Conservation (phyloP, 768 basidiomycete genomes). For the Russula abietina region DNA sequence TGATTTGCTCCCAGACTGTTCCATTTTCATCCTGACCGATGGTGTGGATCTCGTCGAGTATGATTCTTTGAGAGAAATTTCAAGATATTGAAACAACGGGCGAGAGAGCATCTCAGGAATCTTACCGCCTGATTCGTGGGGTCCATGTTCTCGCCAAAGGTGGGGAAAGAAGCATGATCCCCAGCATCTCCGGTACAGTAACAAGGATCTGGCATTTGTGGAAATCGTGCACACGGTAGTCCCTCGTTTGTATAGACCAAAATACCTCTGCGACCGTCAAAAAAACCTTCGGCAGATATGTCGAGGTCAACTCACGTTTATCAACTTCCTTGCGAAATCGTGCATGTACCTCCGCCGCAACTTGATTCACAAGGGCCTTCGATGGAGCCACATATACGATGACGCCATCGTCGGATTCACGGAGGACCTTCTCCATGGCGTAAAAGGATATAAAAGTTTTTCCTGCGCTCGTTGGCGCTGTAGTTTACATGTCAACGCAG, state of each 20-base stretch:
- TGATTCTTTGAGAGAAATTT: conserved; percentile 40
- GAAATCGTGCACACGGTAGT: conserved; percentile 53
- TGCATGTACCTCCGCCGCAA: conserved; percentile 66
- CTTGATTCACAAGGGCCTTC: too few species aligned
- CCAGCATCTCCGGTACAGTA: too few species aligned
- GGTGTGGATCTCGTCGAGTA: conserved; percentile 62
- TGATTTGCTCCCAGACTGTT: conserved; percentile 69
- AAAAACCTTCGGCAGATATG: not conserved
- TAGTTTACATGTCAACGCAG: not conserved
- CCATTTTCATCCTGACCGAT: conserved; percentile 68
- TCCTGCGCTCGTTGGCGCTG: conserved; percentile 66
- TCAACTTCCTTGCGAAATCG: conserved; percentile 54
- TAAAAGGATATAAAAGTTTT: conserved; percentile 77
- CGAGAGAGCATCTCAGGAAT: not conserved
- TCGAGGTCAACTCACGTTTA: conserved; percentile 35
- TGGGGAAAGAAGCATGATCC: conserved; percentile 65
- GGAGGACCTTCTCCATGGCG: too few species aligned
- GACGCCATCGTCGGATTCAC: conserved; percentile 58
- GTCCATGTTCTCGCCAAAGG: conserved; percentile 56
- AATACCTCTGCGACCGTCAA: conserved; percentile 40
- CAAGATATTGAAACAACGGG: not conserved
- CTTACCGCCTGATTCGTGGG: conserved; percentile 54
- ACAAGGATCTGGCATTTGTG: too few species aligned
- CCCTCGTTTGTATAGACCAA: conserved; percentile 63
- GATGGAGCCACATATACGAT: conserved; percentile 72